phyloP scores from a whole-genome alignment of 129 eudicot species.

The Lactuca saligna region DNA sequence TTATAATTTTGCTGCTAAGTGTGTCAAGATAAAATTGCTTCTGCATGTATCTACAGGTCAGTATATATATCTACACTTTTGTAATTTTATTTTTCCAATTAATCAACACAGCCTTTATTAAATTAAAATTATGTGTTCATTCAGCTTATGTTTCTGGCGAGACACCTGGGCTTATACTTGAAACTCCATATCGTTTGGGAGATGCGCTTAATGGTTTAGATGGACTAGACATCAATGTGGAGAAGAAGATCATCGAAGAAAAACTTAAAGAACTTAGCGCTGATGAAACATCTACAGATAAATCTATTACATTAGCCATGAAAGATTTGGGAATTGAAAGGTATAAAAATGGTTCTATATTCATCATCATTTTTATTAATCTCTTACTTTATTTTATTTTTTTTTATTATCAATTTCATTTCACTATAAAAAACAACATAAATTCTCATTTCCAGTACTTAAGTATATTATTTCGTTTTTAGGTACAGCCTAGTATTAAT shows the following conservation, averaged over 20 bases:
- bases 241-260: conserved; percentile 43
- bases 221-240: conserved; percentile 43
- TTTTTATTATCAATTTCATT: no score
- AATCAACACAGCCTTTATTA: neutral
- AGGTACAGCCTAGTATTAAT: neutral
- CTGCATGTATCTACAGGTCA: conserved; percentile 85
- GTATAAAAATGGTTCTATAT: conserved; percentile 17
- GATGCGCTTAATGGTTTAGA: conserved; percentile 43
- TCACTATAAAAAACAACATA: no score
- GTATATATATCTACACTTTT: conserved; percentile 15
- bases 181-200: conserved; percentile 44
- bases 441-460: no score
- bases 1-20: conserved; percentile 57
- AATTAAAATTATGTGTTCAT: neutral
- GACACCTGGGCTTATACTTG: conserved; percentile 46
- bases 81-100: neutral
- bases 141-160: conserved; percentile 63
- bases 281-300: conserved; percentile 23
- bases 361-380: neutral
- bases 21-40: conserved; percentile 56
- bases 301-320: conserved; percentile 43
- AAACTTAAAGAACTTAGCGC: conserved; percentile 37
- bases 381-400: no score
- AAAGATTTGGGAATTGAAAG: conserved; percentile 56
- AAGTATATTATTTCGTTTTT: no score